Evolutionary conservation across 768 basidiomycete genomes (phyloP).

Genomic region (Cantharellus anzutake): DNA sequence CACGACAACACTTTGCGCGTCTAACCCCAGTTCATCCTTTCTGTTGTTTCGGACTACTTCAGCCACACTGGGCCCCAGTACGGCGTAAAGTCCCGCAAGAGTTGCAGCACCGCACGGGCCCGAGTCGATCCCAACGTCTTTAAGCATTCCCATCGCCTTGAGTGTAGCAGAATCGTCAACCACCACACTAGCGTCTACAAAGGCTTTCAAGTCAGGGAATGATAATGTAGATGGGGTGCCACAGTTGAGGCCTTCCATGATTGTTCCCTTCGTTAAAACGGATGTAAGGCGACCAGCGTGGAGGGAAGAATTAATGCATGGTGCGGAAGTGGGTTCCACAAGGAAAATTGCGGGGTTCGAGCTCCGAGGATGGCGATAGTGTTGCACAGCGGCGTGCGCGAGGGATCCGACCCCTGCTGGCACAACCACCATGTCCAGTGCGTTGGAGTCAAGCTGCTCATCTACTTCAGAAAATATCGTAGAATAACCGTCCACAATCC

Average conservation of each 20-base stretch:
- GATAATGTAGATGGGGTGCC: slow-evolving; percentile 2
- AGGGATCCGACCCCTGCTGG: slow-evolving; percentile 4
- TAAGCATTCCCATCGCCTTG: neutral
- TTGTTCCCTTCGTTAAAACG: slow-evolving; percentile 1
- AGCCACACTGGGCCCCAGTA: neutral
- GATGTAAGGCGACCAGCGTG: neutral
- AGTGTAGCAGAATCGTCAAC: neutral
- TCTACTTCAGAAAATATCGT: slow-evolving; percentile 4
- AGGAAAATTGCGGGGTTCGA: neutral
- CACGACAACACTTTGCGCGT: neutral
- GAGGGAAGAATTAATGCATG: neutral
- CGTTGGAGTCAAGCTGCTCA: neutral
- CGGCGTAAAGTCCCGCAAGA: neutral
- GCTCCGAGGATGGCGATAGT: neutral
- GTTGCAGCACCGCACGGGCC: slow-evolving; percentile 5
- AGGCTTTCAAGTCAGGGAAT: slow-evolving; percentile 1
- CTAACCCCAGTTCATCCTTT: neutral
- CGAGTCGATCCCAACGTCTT: neutral
- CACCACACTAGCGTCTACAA: slow-evolving; percentile 1
- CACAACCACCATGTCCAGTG: neutral
- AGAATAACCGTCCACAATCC: slow-evolving; percentile 6
- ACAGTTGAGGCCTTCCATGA: slow-evolving; percentile 4
- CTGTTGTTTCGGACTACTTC: neutral
- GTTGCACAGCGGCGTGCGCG: slow-evolving; percentile 3
- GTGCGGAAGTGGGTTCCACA: neutral